Percentiles rank a stretch among this genome's conserved stretches.
These are phyloP conservation scores for Omphalotus guepiniiformis DNA, from an alignment of 768 basidiomycete species.

Conservation along the genomic window DNA sequence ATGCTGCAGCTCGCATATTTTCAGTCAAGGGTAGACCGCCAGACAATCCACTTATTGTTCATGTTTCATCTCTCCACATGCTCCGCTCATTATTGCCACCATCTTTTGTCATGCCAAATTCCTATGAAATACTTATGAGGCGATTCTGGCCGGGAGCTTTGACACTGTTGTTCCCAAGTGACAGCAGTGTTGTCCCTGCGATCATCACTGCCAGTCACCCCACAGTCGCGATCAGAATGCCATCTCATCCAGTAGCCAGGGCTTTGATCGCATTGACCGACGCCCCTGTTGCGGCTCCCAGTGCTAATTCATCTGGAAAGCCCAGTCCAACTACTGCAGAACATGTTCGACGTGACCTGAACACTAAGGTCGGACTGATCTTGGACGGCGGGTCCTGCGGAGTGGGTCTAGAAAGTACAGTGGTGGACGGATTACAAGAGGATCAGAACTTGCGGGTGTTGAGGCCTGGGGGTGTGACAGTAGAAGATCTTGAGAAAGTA, in stretches of 20 bases:
- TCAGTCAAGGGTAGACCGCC: constrained; percentile 85
- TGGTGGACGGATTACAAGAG: constrained; percentile 78
- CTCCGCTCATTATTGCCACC: constrained; percentile 69
- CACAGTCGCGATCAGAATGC: constrained; percentile 90
- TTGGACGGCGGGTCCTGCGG: constrained; percentile 90
- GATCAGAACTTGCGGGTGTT: constrained; percentile 79
- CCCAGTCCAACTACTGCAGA: constrained; percentile 89
- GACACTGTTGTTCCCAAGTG: constrained; percentile 84
- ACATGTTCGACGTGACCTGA: constrained; percentile 79
- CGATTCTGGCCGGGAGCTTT: constrained; percentile 95
- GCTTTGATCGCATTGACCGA: constrained; percentile 77
- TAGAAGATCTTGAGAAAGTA: constrained; percentile 75
- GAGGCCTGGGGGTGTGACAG: constrained; percentile 88
- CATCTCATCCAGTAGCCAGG: constrained; percentile 88
- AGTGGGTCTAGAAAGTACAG: constrained; percentile 94
- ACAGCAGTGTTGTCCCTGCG: constrained; percentile 56
- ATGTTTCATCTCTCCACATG: constrained; percentile 86
- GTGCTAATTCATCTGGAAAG: constrained; percentile 91
- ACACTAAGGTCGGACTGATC: constrained; percentile 69
- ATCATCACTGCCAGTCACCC: constrained; percentile 76
- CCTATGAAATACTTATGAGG: constrained; percentile 73
- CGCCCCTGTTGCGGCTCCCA: constrained; percentile 86
- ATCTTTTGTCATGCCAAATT: constrained; percentile 50
- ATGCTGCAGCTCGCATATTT: constrained; percentile 74
- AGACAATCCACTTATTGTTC: constrained; percentile 97